Evolutionary conservation across 371 early-diverging fungal genomes (phyloP).

Genomic region (Rhizopus sp.): DNA sequence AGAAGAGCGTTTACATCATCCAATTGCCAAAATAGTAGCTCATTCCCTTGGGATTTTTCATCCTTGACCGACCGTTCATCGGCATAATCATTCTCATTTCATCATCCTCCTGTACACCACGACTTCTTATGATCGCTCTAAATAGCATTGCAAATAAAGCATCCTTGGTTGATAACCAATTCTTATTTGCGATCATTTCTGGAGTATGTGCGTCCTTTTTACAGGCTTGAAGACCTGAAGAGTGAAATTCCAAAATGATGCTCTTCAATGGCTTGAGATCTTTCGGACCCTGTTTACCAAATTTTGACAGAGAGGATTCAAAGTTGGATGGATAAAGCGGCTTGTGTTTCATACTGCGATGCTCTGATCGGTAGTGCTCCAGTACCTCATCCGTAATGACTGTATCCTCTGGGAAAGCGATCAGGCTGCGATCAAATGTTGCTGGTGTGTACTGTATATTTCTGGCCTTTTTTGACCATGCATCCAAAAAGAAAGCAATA

Average conservation of each 20-base stretch:
- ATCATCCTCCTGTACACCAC: slow-evolving; percentile 20
- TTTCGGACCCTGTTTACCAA: slow-evolving; percentile 27
- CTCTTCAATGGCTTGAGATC: slow-evolving; percentile 40
- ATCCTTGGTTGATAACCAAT: slow-evolving; percentile 40
- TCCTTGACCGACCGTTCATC: slow-evolving; percentile 38
- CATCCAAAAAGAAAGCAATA: slow-evolving; percentile 34
- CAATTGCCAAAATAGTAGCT: slow-evolving; percentile 46
- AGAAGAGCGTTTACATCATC: slow-evolving; percentile 34
- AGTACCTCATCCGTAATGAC: slow-evolving; percentile 32
- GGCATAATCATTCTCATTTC: slow-evolving; percentile 29
- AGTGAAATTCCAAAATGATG: slow-evolving; percentile 36
- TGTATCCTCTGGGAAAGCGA: slow-evolving; percentile 23
- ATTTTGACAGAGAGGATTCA: slow-evolving; percentile 32
- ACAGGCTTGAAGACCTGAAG: slow-evolving; percentile 33
- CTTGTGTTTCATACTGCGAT: slow-evolving; percentile 15
- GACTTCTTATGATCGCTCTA: slow-evolving; percentile 32
- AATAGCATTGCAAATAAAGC: slow-evolving; percentile 41
- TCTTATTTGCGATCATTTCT: slow-evolving; percentile 37
- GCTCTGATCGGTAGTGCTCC: slow-evolving; percentile 38
- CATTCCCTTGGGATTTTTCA: slow-evolving; percentile 31
- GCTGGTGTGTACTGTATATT: slow-evolving; percentile 17
- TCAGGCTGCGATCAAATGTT: slow-evolving; percentile 22
- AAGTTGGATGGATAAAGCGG: slow-evolving; percentile 7
- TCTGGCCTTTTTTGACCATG: slow-evolving; percentile 38
- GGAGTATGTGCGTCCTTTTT: slow-evolving; percentile 39